Evolutionary conservation across 768 basidiomycete genomes (phyloP).

Genomic region (Xerocomus potaroensis): DNA sequence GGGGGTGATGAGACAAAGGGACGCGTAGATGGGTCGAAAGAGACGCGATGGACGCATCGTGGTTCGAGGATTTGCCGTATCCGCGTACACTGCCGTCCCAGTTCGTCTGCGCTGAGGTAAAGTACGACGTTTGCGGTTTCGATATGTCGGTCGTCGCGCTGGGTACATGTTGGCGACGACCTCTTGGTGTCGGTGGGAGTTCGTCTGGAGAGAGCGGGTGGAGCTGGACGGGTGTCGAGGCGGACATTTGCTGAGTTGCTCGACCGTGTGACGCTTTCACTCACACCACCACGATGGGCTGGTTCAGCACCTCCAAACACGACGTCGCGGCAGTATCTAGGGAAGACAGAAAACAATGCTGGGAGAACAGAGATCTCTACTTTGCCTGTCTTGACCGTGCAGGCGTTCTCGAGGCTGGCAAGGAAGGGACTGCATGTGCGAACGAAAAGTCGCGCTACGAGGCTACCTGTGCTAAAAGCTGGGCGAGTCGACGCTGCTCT

Average conservation of each 20-base stretch:
- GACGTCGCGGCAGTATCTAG: slow-evolving; percentile 45
- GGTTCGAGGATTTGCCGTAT: slow-evolving; percentile 37
- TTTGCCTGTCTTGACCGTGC: slow-evolving; percentile 76
- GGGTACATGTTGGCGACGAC: slow-evolving; percentile 45
- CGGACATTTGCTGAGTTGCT: not conserved
- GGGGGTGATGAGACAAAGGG: slow-evolving; percentile 39
- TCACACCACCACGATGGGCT: slow-evolving; percentile 19
- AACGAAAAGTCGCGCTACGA: slow-evolving; percentile 59
- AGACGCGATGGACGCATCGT: slow-evolving; percentile 32
- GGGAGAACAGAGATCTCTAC: slow-evolving; percentile 80
- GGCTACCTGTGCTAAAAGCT: slow-evolving; percentile 78
- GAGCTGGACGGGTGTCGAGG: slow-evolving; percentile 58
- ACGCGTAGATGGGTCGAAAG: slow-evolving; percentile 38
- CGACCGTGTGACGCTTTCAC: not conserved
- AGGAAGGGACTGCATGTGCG: slow-evolving; percentile 58
- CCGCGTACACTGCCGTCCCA: slow-evolving; percentile 59
- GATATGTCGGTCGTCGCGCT: slow-evolving; percentile 18
- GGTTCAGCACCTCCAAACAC: slow-evolving; percentile 35
- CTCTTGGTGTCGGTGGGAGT: slow-evolving; percentile 31
- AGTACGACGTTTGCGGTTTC: slow-evolving; percentile 48
- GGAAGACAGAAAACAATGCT: slow-evolving; percentile 75
- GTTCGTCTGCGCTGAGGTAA: slow-evolving; percentile 43
- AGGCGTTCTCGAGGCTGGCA: slow-evolving; percentile 69
- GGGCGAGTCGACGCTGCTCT: slow-evolving; percentile 54
- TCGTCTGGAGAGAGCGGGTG: slow-evolving; percentile 71